Evolutionary conservation across 148 eudicot species (phyloP).

Genomic region (Gaultheria prostrata): DNA sequence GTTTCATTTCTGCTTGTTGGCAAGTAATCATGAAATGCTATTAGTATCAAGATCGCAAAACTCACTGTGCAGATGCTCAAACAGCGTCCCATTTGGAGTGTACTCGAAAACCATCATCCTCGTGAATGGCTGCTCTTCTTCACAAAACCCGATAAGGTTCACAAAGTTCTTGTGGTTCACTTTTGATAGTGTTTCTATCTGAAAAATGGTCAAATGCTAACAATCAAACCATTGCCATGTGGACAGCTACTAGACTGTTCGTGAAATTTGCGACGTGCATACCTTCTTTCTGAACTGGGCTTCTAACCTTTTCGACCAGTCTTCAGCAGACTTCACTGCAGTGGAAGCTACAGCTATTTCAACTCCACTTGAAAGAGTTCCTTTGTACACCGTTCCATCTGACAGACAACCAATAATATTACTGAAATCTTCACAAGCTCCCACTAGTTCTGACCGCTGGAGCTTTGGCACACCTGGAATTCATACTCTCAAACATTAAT

Average conservation of each 20-base stretch:
- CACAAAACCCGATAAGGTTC: conserved; percentile 84
- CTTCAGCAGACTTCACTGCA: conserved; percentile 46
- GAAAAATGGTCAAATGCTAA: conserved; percentile 18
- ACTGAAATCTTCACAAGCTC: conserved; percentile 89
- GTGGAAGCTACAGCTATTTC: conserved; percentile 84
- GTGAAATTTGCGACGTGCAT: conserved; percentile 7
- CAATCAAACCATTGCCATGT: conserved; percentile 7
- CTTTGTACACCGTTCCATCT: conserved; percentile 74
- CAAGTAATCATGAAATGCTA: neutral
- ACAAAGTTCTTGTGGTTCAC: conserved; percentile 97
- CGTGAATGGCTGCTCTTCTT: conserved; percentile 82
- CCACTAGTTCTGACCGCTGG: conserved; percentile 69
- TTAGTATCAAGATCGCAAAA: neutral
- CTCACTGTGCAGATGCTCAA: conserved; percentile 95
- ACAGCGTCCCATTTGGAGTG: conserved; percentile 94
- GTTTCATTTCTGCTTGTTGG: conserved; percentile 7
- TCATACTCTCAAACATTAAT: conserved; percentile 14
- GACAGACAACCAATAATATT: conserved; percentile 66
- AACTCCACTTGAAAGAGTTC: conserved; percentile 81
- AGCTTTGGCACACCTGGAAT: conserved; percentile 79
- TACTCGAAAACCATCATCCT: conserved; percentile 99
- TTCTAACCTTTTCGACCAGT: conserved; percentile 65
- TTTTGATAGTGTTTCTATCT: conserved; percentile 78
- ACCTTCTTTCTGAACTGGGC: conserved; percentile 75
- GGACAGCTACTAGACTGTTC: neutral